A percentile compares a stretch with the other conserved stretches of the same genome.
phyloP scores from a whole-genome alignment of 192 early-diverging fungal genomes.

The Cetraspora pellucida region DNA sequence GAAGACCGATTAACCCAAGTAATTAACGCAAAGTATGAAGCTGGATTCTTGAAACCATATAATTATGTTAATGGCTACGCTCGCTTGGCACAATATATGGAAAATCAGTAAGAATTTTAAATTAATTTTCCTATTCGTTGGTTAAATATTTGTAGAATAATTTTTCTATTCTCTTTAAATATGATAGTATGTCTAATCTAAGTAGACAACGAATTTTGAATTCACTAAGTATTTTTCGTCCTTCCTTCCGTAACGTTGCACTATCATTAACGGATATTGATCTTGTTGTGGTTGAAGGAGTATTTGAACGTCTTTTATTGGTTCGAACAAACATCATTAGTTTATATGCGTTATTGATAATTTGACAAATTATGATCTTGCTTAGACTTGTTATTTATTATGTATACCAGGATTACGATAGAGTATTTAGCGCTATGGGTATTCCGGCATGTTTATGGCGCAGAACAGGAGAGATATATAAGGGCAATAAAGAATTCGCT shows the following conservation, averaged over 20 bases:
- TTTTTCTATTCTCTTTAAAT: too few species aligned
- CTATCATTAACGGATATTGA: conserved; percentile 92
- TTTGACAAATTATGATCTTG: not conserved
- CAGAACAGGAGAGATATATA: conserved; percentile 95
- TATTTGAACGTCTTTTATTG: conserved; percentile 90
- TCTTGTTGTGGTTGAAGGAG: conserved; percentile 92
- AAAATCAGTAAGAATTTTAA: conserved; percentile 60
- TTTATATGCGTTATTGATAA: not conserved
- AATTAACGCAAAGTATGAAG: conserved; percentile 94
- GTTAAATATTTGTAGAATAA: conserved; percentile 5
- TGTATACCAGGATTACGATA: conserved; percentile 79
- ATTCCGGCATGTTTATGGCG: conserved; percentile 96
- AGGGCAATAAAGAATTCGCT: conserved; percentile 94
- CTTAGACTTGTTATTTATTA: not conserved
- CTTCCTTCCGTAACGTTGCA: conserved; percentile 84
- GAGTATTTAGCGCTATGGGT: conserved; percentile 92
- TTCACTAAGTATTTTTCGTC: conserved; percentile 88
- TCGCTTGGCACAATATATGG: conserved; percentile 89
- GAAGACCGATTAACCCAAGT: conserved; percentile 90
- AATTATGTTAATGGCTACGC: conserved; percentile 94
- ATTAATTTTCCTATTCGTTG: conserved; percentile 7
- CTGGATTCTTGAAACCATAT: conserved; percentile 94
- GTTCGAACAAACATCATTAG: conserved; percentile 36
- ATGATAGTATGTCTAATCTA: conserved; percentile 63
- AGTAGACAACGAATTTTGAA: conserved; percentile 79